A percentile compares a stretch with the other conserved stretches of the same genome.
Conservation (phyloP, 441 rosid genomes). For the Adansonia madagascariensis region DNA sequence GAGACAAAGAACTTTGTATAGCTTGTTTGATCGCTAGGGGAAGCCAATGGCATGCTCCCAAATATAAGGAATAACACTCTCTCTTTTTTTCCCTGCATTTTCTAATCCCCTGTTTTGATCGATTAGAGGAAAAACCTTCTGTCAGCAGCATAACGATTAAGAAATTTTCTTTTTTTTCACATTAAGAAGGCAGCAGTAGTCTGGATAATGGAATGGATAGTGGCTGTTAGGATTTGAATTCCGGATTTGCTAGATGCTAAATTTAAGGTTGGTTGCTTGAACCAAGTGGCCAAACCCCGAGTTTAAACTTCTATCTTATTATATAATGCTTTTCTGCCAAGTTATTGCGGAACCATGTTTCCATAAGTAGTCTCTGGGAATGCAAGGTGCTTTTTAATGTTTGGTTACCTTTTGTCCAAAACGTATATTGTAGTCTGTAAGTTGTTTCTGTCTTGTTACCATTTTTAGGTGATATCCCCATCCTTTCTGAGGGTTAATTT, state of each 20-base stretch:
- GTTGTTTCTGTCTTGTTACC: not conserved
- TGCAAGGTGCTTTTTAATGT: not conserved
- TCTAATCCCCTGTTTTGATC: not conserved
- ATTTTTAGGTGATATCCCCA: not conserved
- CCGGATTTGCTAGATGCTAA: no score
- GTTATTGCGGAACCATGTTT: not conserved
- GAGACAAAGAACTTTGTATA: constrained; percentile 38
- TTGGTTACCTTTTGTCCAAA: not conserved
- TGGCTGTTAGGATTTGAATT: no score
- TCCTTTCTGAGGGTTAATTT: not conserved
- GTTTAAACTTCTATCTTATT: not conserved
- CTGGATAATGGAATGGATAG: no score
- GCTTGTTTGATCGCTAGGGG: constrained; percentile 29
- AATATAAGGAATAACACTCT: constrained; percentile 20
- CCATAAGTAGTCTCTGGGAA: not conserved
- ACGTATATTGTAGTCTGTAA: not conserved
- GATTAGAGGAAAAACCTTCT: not conserved
- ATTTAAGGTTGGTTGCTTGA: no score
- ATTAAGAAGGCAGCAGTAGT: no score
- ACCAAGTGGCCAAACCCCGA: no score
- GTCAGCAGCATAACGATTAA: not conserved
- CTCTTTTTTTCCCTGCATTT: not conserved
- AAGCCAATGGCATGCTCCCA: constrained; percentile 24
- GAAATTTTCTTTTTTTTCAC: not conserved
- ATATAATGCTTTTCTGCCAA: not conserved